phyloP scores from a whole-genome alignment of 2,329 filamentous ascomycete species.

The Clarireedia homoeocarpa region DNA sequence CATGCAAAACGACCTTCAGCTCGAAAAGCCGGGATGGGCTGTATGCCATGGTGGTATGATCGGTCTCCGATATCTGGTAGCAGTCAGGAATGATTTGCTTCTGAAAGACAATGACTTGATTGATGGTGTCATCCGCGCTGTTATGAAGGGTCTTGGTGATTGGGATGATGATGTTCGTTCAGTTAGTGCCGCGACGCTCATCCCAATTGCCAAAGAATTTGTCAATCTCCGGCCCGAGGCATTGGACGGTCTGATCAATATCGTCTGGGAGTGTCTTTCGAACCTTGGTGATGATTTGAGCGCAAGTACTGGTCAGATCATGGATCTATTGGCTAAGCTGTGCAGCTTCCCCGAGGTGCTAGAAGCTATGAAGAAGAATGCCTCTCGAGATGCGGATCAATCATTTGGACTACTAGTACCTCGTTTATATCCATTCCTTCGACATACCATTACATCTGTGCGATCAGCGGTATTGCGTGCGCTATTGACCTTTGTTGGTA shows the following conservation, averaged over 20 bases:
- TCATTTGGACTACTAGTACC: conserved; percentile 92
- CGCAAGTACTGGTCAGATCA: conserved; percentile 94
- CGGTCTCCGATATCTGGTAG: conserved; percentile 87
- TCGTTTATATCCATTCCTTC: conserved; percentile 87
- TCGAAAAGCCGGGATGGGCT: conserved; percentile 76
- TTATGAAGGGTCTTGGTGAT: conserved; percentile 91
- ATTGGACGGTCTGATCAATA: conserved; percentile 76
- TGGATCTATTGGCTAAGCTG: conserved; percentile 93
- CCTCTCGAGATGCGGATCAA: conserved; percentile 71
- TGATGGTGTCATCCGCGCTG: conserved; percentile 83
- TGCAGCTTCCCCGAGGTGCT: conserved; percentile 92
- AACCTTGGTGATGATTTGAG: conserved; percentile 96
- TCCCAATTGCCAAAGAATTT: conserved; percentile 93
- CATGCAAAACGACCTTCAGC: conserved; percentile 74
- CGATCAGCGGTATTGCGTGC: conserved; percentile 89
- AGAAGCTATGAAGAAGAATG: conserved; percentile 87
- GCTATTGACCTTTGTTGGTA: conserved; percentile 82
- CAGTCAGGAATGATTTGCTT: conserved; percentile 85
- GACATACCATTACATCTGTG: conserved; percentile 95
- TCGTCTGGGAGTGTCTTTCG: conserved; percentile 95
- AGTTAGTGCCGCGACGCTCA: conserved; percentile 93
- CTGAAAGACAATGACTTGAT: conserved; percentile 78
- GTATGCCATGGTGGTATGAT: conserved; percentile 98
- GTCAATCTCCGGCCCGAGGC: conserved; percentile 74
- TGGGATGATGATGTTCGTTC: conserved; percentile 92